A percentile compares a stretch with the other conserved stretches of the same genome.
Conservation (phyloP, 2,329 filamentous ascomycete species). For the Fusarium pseudonygamai region DNA sequence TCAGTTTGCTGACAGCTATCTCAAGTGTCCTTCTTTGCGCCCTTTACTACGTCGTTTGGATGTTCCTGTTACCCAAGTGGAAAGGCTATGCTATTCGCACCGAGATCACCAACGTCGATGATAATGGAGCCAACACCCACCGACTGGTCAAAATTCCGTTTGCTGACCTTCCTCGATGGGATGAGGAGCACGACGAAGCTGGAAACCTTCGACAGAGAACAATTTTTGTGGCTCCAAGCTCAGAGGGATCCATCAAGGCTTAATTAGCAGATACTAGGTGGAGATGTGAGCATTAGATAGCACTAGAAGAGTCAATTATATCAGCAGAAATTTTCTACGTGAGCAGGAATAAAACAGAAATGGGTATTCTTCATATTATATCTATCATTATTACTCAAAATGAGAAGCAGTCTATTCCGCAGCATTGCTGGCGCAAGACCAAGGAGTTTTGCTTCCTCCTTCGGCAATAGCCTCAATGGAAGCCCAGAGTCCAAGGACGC, state of each 20-base stretch:
- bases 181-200: slow-evolving; percentile 64
- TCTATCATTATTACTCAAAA: no score
- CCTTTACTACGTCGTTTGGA: slow-evolving; percentile 68
- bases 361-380: no score
- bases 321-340: accelerated
- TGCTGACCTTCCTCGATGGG: slow-evolving; percentile 63
- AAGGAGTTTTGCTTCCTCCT: slow-evolving; percentile 46
- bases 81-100: slow-evolving; percentile 65
- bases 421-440: slow-evolving; percentile 49
- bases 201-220: slow-evolving; percentile 30
- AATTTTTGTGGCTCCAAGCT: background rate
- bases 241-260: background rate
- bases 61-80: slow-evolving; percentile 62
- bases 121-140: slow-evolving; percentile 54
- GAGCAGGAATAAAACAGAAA: background rate
- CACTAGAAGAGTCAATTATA: background rate
- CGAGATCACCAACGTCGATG: slow-evolving; percentile 58
- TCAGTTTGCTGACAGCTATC: background rate
- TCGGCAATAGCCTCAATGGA: slow-evolving; percentile 50
- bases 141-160: slow-evolving; percentile 63
- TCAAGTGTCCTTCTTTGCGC: slow-evolving; percentile 60
- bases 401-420: background rate
- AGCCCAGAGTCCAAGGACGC: slow-evolving; percentile 52
- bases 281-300: accelerated
- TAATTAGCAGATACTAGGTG: accelerated